Base-by-base conservation (phyloP, 495 filamentous ascomycete species). In the Penicillium nucicola region DNA sequence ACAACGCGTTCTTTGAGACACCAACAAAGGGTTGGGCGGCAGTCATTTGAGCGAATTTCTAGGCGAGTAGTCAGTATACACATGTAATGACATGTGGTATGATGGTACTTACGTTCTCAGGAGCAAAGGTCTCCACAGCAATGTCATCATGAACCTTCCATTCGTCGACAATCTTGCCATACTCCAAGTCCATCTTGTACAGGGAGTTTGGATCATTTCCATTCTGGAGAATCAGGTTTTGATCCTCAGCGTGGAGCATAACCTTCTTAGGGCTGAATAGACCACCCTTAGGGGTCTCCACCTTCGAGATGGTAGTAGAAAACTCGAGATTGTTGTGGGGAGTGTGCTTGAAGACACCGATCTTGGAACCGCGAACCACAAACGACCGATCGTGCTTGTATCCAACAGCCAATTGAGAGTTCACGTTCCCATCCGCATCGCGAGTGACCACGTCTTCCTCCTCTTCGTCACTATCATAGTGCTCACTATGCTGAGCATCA, bases 121-220 rank as follows among this genome's bases (percentile, higher is more conserved):
- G 93, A 4, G 85, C 89, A 69, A 97, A 95, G 5, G 84, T 90
- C 15, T 86, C 83, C 43, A 98, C 90, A 1, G 87, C 82, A 48
- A 98, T 97, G 70, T 98, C 90, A 48, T 98, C 92, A 60, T 98
- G 92, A n/a, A 98, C 81, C 57, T 95, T 97, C 93, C 93, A 98
- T 68, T 98, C 95, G 63, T 98, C 95, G 2, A 97, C 90, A n/a
- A 98, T 88, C 75, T 96, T 97, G 47, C 93, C 93, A 61, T 93
- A 95, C 60, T 97, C 95, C 51, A 98, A 75, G 74, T 98, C 93
- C 93, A 98, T 97, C 20, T 88, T 89, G 61, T 90, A 98, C n/a
- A 98, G 76, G 22, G 85, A 89, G 70, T 98, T 91, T 5, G 95
- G 90, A 52, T 97, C 83, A 30, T 83, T 75, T 23, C 76, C 77